Evolutionary conservation across 2,329 filamentous ascomycete species (phyloP).

Genomic region (Xylariaceae sp.): DNA sequence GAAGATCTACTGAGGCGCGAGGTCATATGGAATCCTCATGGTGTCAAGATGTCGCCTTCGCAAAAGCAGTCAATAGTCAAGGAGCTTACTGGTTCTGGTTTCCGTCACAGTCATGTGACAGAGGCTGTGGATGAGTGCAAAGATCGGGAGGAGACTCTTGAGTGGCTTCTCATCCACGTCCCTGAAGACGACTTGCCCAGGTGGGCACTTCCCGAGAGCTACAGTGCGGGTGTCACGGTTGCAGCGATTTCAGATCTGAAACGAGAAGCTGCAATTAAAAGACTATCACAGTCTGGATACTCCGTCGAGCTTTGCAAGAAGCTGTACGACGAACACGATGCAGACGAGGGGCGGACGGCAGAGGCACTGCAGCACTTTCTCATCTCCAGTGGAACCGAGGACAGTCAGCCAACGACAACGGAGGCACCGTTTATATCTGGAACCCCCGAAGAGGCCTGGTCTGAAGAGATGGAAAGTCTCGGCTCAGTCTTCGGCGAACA

Average conservation of each 20-base stretch:
- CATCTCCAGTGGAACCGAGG: slow-evolving; percentile 44
- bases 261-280: slow-evolving; percentile 77
- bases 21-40: slow-evolving; percentile 84
- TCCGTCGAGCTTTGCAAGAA: slow-evolving; percentile 79
- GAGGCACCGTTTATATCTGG: slow-evolving; percentile 47
- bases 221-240: slow-evolving; percentile 85
- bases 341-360: slow-evolving; percentile 74
- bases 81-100: slow-evolving; percentile 76
- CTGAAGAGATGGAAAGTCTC: slow-evolving; percentile 79
- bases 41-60: slow-evolving; percentile 58
- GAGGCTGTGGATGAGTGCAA: slow-evolving; percentile 87
- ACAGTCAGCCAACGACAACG: slow-evolving; percentile 27
- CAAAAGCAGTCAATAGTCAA: slow-evolving; percentile 63
- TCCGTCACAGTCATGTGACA: slow-evolving; percentile 83
- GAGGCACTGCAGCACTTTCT: slow-evolving; percentile 74
- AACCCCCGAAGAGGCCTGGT: slow-evolving; percentile 67
- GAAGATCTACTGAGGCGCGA: slow-evolving; percentile 76
- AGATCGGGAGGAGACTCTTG: slow-evolving; percentile 85
- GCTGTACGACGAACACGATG: slow-evolving; percentile 65
- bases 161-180: slow-evolving; percentile 95
- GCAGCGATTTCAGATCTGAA: slow-evolving; percentile 73
- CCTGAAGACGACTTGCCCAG: slow-evolving; percentile 93
- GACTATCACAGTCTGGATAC: slow-evolving; percentile 80
- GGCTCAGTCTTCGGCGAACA: slow-evolving; percentile 82
- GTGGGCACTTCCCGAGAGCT: slow-evolving; percentile 90